These are phyloP conservation scores for Globisporangium orthogonon DNA, from an alignment of 352 stramenopile species.

Conservation along the genomic window DNA sequence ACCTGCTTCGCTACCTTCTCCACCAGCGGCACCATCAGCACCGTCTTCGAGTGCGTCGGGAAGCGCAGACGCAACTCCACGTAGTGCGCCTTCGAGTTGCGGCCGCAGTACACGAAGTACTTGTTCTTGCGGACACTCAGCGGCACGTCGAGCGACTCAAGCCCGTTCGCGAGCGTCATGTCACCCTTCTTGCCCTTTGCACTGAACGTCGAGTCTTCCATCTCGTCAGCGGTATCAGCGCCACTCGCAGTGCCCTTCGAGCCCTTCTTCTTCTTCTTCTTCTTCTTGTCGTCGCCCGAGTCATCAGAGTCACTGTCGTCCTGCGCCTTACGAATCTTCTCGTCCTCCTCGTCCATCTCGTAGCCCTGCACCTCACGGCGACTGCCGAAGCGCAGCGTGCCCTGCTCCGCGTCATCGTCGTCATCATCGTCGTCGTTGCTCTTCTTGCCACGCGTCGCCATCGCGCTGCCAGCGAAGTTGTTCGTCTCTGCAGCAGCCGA, in stretches of 20 bases:
- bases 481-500: slow-evolving; percentile 45
- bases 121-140: slow-evolving; percentile 79
- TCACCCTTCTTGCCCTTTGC: slow-evolving; percentile 25
- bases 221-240: slow-evolving; percentile 35
- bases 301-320: slow-evolving; percentile 62
- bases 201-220: not conserved
- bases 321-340: slow-evolving; percentile 65
- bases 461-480: slow-evolving; percentile 13
- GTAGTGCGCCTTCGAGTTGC: slow-evolving; percentile 74
- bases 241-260: slow-evolving; percentile 10
- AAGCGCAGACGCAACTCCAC: slow-evolving; percentile 86
- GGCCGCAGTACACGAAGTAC: slow-evolving; percentile 80
- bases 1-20: slow-evolving; percentile 83
- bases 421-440: slow-evolving; percentile 73
- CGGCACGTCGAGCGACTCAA: slow-evolving; percentile 72
- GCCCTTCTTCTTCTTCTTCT: slow-evolving; percentile 28
- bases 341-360: slow-evolving; percentile 94
- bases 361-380: slow-evolving; percentile 82
- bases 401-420: slow-evolving; percentile 83
- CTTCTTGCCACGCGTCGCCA: slow-evolving; percentile 29
- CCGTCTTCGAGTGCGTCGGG: slow-evolving; percentile 82
- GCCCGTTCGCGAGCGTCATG: slow-evolving; percentile 31
- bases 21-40: slow-evolving; percentile 87
- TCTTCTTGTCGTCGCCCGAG: slow-evolving; percentile 26
- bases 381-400: slow-evolving; percentile 77